phyloP scores from a whole-genome alignment of 2,329 filamentous ascomycete genomes.

The Cladobotryum mycophilum region DNA sequence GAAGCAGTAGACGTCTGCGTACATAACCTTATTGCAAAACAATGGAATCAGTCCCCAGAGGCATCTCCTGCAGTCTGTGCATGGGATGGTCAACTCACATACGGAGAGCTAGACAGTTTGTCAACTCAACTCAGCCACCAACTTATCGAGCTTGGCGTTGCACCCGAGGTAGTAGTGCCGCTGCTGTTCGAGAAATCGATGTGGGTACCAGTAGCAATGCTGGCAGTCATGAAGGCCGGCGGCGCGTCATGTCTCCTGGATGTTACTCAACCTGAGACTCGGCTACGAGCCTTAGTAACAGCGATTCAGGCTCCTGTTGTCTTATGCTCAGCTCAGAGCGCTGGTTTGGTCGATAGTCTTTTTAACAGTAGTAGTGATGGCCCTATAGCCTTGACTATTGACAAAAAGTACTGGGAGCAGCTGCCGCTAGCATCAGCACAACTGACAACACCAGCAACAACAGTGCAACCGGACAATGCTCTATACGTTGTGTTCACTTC shows the following conservation, averaged over 20 bases:
- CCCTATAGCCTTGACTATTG: no score
- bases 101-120: no score
- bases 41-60: not conserved
- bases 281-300: slow-evolving; percentile 8
- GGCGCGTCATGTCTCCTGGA: not conserved
- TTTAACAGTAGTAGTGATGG: no score
- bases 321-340: no score
- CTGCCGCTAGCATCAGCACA: no score
- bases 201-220: slow-evolving; percentile 6
- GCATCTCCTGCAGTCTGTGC: no score
- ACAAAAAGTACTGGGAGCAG: no score
- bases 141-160: slow-evolving; percentile 6
- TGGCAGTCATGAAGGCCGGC: slow-evolving; percentile 6
- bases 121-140: slow-evolving; percentile 8
- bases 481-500: no score
- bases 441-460: no score
- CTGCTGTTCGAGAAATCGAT: slow-evolving; percentile 1
- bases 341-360: no score
- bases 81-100: no score
- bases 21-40: slow-evolving; percentile 33
- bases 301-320: slow-evolving; percentile 1
- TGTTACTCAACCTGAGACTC: slow-evolving; percentile 6
- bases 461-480: no score
- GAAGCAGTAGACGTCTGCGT: slow-evolving; percentile 24
- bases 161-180: slow-evolving; percentile 2